Evolutionary conservation across 768 basidiomycete species (phyloP).

Genomic region (Phlebiopsis gigantea): DNA sequence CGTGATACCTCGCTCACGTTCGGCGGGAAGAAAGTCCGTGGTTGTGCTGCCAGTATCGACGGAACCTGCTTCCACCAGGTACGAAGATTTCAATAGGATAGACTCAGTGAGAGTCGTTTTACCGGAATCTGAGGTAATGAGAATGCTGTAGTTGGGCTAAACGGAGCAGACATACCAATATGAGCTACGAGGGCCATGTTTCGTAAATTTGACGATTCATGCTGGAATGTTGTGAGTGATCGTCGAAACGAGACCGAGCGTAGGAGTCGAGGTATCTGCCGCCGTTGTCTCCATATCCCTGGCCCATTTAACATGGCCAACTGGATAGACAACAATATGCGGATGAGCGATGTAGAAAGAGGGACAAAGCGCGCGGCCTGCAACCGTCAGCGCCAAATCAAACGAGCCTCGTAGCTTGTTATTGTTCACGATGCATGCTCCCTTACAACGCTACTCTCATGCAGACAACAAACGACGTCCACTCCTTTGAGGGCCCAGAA

Average conservation of each 20-base stretch:
- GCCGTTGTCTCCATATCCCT: background rate
- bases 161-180: constrained; percentile 49
- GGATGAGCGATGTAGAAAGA: background rate
- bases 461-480: constrained; percentile 3
- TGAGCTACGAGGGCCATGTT: constrained; percentile 90
- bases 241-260: background rate
- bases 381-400: background rate
- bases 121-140: constrained; percentile 61
- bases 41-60: constrained; percentile 90
- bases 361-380: background rate
- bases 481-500: constrained; percentile 6
- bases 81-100: constrained; percentile 70
- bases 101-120: constrained; percentile 90
- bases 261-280: background rate
- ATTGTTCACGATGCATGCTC: constrained; percentile 8
- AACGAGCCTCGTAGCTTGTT: background rate
- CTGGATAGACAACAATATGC: too few relatives aligned
- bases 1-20: constrained; percentile 87
- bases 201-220: constrained; percentile 42
- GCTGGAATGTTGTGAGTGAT: constrained; percentile 18
- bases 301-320: constrained; percentile 1
- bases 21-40: constrained; percentile 85
- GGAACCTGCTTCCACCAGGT: constrained; percentile 68
- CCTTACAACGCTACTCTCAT: constrained; percentile 4
- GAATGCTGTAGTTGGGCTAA: background rate